phyloP scores from a whole-genome alignment of 495 filamentous ascomycete genomes.

The Penicillium steckii region DNA sequence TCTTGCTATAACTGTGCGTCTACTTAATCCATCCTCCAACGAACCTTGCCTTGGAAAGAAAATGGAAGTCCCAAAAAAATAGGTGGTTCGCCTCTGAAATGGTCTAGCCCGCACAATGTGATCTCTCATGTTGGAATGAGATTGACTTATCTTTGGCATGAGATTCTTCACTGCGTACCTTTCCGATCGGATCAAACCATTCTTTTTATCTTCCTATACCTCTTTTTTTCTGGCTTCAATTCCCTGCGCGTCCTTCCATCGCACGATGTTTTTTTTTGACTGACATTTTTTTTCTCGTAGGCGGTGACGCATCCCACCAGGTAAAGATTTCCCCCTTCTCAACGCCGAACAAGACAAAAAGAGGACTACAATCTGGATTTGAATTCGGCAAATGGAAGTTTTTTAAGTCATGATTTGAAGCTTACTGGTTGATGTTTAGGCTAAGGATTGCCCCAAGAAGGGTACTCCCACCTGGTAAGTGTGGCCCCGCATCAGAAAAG shows the following conservation, averaged over 20 bases:
- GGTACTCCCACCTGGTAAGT: slow-evolving; percentile 85
- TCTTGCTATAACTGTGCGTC: slow-evolving; percentile 82
- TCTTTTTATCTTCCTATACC: not conserved
- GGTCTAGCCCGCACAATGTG: not conserved
- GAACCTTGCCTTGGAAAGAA: not conserved
- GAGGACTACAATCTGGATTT: too few relatives aligned
- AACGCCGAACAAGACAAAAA: too few relatives aligned
- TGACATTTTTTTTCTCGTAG: slow-evolving; percentile 44
- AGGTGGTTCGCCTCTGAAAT: not conserved
- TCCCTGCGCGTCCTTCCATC: not conserved
- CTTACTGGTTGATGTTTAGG: slow-evolving; percentile 42
- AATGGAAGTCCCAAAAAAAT: not conserved
- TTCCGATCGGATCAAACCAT: too few relatives aligned
- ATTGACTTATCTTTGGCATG: not conserved
- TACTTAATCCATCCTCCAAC: not conserved
- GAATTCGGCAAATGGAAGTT: too few relatives aligned
- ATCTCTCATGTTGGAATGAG: not conserved
- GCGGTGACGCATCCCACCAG: slow-evolving; percentile 75
- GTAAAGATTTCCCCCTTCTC: too few relatives aligned
- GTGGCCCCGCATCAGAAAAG: not conserved
- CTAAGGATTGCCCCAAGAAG: slow-evolving; percentile 93
- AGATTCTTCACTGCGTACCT: not conserved
- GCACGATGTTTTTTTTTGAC: slow-evolving; percentile 16
- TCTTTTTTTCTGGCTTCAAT: not conserved
- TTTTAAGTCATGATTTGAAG: not conserved